phyloP scores from a whole-genome alignment of 345 rosid species.

The Physaria fendleri region DNA sequence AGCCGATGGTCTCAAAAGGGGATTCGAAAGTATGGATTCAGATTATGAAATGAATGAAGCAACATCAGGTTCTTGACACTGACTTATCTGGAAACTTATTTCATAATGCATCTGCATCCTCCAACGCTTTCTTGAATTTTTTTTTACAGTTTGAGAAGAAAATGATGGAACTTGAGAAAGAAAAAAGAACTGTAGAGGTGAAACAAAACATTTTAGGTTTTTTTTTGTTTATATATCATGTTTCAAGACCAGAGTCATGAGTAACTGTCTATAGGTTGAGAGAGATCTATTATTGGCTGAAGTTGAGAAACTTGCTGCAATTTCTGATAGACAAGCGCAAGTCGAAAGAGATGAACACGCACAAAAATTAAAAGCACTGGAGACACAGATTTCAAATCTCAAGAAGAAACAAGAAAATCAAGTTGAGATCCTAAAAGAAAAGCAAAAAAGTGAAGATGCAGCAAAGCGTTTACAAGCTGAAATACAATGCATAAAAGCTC shows the following conservation, averaged over 20 bases:
- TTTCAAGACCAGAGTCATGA: slow-evolving; percentile 5
- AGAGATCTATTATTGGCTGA: slow-evolving; percentile 59
- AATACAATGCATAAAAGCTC: slow-evolving; percentile 69
- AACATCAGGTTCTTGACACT: slow-evolving; percentile 30
- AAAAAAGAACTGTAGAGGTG: slow-evolving; percentile 57
- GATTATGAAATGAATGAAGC: slow-evolving; percentile 75
- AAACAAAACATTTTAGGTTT: neutral
- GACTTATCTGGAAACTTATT: neutral
- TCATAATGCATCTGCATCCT: neutral
- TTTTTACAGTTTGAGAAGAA: slow-evolving; percentile 53
- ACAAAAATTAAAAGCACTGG: slow-evolving; percentile 63
- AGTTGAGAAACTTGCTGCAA: slow-evolving; percentile 49
- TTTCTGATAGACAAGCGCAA: slow-evolving; percentile 54
- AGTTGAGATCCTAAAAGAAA: slow-evolving; percentile 62
- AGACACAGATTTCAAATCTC: slow-evolving; percentile 66
- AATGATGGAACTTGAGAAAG: slow-evolving; percentile 70
- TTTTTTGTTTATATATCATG: slow-evolving; percentile 12
- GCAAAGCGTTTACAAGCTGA: slow-evolving; percentile 65
- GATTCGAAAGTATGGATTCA: slow-evolving; percentile 44
- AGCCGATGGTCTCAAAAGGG: slow-evolving; percentile 49
- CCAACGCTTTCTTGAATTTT: neutral
- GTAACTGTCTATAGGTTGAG: slow-evolving; percentile 46
- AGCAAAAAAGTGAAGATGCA: slow-evolving; percentile 75
- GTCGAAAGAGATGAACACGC: slow-evolving; percentile 47
- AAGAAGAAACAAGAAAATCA: slow-evolving; percentile 75